Evolutionary conservation across 2,329 filamentous ascomycete genomes (phyloP).

Genomic region (Xylariaceae sp.): DNA sequence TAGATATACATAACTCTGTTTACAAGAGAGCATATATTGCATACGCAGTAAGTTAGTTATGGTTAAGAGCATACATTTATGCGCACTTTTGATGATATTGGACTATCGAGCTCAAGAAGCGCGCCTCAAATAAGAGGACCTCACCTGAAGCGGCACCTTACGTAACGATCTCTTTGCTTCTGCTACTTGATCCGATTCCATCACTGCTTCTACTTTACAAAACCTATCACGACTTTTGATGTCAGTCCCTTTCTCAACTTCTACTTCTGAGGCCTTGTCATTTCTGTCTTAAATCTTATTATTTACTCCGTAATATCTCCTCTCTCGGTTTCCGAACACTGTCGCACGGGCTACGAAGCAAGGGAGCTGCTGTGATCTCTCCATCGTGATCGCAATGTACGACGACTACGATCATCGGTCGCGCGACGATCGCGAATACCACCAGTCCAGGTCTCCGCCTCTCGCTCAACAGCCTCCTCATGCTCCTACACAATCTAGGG

Average conservation of each 20-base stretch:
- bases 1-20: too few relatives aligned
- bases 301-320: neutral
- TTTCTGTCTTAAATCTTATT: neutral
- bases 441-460: slow-evolving; percentile 15
- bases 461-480: slow-evolving; percentile 27
- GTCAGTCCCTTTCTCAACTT: neutral
- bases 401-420: slow-evolving; percentile 31
- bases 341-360: neutral
- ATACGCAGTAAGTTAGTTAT: too few relatives aligned
- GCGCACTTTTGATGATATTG: too few relatives aligned
- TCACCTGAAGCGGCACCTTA: neutral
- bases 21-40: too few relatives aligned
- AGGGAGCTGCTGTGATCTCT: neutral
- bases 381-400: slow-evolving; percentile 25
- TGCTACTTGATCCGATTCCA: neutral
- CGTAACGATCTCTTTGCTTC: neutral
- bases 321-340: neutral
- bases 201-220: neutral
- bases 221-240: neutral
- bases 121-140: neutral
- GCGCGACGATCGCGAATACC: slow-evolving; percentile 27
- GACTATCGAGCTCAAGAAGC: too few relatives aligned
- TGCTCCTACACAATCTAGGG: slow-evolving; percentile 26
- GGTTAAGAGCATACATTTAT: too few relatives aligned
- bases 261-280: neutral